Evolutionary conservation across 148 eudicot genomes (phyloP), one percentile per base, ranked within the genome.

Genomic region (Rhododendron simsii): DNA sequence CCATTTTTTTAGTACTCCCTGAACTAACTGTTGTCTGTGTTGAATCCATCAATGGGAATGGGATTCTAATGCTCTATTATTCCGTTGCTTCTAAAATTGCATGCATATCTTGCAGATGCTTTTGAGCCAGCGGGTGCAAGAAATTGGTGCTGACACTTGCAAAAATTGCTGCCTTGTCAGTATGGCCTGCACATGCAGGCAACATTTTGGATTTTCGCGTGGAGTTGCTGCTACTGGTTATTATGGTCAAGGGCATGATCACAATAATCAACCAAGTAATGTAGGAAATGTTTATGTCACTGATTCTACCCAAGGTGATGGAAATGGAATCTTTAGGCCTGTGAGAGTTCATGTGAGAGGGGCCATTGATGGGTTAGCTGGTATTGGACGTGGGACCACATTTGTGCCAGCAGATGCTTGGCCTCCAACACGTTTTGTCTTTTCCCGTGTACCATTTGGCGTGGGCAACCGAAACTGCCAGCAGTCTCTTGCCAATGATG

Each of bases 281-380:
- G 83, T 91, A 37, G 95, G 95, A 26, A 93, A 94, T 86, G 87
- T 92, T 59, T 98, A 93, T 86, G 91, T 91, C 82, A 90, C 94
- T 77, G 93, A 90, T 88, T 87, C 98, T 71, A 91, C 93, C 89
- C 94, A 92, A 88, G 93, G 95, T 86, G 98, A 95, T 88, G 94
- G 92, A 89, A 98, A 91, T 86, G 98, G 96, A 67, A 87, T 88
- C 69, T 91, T 90, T 83, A 93, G 99, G 87, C 98, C 98, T n/a
- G 99, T 98, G 37, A 93, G 99, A 78, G 95, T 95, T 82, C 98
- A 95, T 88, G 98, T 92, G 73, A 93, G 99, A 86, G 99, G 98
- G 53, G 89, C 98, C 51, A 95, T 89, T 88, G 99, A 98, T 86
- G 99, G 99, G 44, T 92, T 98, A 88, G 99, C 98, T 89, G 99